These are phyloP conservation scores for Porcisia hertigi DNA, from an alignment of 208 protist species.

Conservation along the genomic window DNA sequence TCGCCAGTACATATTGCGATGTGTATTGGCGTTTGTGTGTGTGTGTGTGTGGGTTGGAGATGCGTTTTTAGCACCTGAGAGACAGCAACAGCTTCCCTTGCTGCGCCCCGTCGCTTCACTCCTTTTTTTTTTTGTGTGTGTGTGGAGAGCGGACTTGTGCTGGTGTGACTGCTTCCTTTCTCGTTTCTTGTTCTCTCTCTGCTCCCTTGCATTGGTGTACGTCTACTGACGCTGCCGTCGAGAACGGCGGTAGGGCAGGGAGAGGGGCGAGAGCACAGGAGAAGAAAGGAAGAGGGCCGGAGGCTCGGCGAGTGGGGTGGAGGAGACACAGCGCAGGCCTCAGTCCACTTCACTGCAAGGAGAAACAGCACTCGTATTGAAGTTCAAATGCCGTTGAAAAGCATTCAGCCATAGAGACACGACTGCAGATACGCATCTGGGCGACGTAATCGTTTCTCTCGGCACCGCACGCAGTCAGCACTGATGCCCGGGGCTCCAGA, in stretches of 20 bases:
- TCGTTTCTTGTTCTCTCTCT: neutral
- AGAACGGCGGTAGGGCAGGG: too few species aligned
- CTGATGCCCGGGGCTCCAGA: slow-evolving; percentile 36
- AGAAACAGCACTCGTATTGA: neutral
- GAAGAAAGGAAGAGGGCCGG: too few species aligned
- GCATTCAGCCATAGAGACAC: neutral
- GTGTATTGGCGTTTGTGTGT: too few species aligned
- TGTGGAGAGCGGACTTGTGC: neutral
- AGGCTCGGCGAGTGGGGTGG: too few species aligned
- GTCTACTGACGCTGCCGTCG: too few species aligned
- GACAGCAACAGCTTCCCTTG: too few species aligned
- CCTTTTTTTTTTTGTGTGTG: too few species aligned
- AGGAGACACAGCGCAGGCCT: neutral
- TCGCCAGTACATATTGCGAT: too few species aligned
- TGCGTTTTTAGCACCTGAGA: too few species aligned
- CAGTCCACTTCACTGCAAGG: neutral
- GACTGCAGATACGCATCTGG: neutral
- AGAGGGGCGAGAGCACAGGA: too few species aligned
- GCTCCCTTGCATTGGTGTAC: neutral
- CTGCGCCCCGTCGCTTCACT: too few species aligned
- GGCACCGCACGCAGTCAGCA: neutral
- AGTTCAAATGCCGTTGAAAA: neutral
- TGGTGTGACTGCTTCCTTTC: neutral
- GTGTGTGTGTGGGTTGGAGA: too few species aligned
- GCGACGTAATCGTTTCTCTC: neutral